These are phyloP conservation scores for Penicillium antarcticum DNA, from an alignment of 495 filamentous ascomycete genomes.

Conservation along the genomic window DNA sequence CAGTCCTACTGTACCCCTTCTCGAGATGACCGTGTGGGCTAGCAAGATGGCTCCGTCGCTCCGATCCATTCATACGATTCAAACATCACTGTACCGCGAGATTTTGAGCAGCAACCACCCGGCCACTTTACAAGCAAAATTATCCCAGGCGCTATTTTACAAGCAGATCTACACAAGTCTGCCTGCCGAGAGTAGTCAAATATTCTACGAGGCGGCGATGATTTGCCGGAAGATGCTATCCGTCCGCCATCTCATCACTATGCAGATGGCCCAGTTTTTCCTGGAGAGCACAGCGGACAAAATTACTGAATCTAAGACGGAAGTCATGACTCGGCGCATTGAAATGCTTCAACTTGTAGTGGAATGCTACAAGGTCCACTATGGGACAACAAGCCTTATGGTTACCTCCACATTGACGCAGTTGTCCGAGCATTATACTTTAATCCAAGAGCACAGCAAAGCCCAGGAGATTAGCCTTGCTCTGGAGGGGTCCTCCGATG, in stretches of 20 bases:
- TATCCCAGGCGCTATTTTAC: too few species aligned
- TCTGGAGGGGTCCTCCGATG: too few species aligned
- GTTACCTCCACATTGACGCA: slow-evolving; percentile 16
- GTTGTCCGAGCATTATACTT: slow-evolving; percentile 19
- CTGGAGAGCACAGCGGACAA: slow-evolving; percentile 17
- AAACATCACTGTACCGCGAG: slow-evolving; percentile 13
- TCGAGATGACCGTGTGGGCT: slow-evolving; percentile 20
- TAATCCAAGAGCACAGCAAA: background rate
- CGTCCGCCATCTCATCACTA: slow-evolving; percentile 14
- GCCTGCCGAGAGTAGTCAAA: too few species aligned
- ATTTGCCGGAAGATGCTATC: slow-evolving; percentile 16
- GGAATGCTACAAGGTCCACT: slow-evolving; percentile 24
- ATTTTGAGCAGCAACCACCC: slow-evolving; percentile 6
- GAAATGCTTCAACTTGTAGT: slow-evolving; percentile 19
- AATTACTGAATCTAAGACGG: slow-evolving; percentile 17
- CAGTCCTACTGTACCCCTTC: slow-evolving; percentile 9
- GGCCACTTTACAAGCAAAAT: too few species aligned
- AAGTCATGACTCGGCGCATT: slow-evolving; percentile 18
- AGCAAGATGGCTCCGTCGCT: slow-evolving; percentile 13
- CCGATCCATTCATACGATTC: slow-evolving; percentile 6
- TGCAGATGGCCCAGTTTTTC: slow-evolving; percentile 18
- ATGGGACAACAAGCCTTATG: slow-evolving; percentile 17
- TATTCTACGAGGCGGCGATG: background rate
- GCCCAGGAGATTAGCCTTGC: too few species aligned
- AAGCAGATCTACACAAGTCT: too few species aligned